These are phyloP conservation scores for Candida sonorensis DNA, from an alignment of 805 yeast genomes.

Conservation along the genomic window DNA sequence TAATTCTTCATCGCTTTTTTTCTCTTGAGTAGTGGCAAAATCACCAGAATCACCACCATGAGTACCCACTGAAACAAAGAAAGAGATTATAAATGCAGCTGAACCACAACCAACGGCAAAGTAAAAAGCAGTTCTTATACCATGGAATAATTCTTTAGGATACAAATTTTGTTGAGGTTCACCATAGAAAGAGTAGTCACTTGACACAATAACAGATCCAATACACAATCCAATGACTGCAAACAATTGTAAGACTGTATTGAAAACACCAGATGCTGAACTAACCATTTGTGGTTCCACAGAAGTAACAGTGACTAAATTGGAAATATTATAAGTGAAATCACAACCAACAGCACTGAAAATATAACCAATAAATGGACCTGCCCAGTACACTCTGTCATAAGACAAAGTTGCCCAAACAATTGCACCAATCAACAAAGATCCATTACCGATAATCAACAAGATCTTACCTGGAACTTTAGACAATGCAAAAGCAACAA, in stretches of 20 bases:
- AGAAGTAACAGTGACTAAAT: slow-evolving; percentile 29
- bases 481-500: slow-evolving; percentile 34
- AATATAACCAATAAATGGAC: slow-evolving; percentile 32
- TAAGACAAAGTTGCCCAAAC: slow-evolving; percentile 31
- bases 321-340: slow-evolving; percentile 33
- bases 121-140: slow-evolving; percentile 27
- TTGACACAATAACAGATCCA: slow-evolving; percentile 28
- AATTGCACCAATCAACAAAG: slow-evolving; percentile 25
- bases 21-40: too few species aligned
- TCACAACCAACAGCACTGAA: slow-evolving; percentile 35
- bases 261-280: slow-evolving; percentile 35
- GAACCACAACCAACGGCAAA: slow-evolving; percentile 25
- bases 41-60: slow-evolving; percentile 32
- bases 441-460: slow-evolving; percentile 22
- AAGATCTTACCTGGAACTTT: slow-evolving; percentile 30
- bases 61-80: slow-evolving; percentile 24
- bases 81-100: not conserved
- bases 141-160: slow-evolving; percentile 17
- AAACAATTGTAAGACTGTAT: slow-evolving; percentile 30
- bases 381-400: slow-evolving; percentile 30
- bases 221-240: slow-evolving; percentile 32
- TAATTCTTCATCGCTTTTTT: too few species aligned
- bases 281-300: slow-evolving; percentile 29
- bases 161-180: slow-evolving; percentile 11
- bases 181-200: slow-evolving; percentile 22